Conservation (phyloP, 331 rosid genomes). For the Quercus lobata region DNA sequence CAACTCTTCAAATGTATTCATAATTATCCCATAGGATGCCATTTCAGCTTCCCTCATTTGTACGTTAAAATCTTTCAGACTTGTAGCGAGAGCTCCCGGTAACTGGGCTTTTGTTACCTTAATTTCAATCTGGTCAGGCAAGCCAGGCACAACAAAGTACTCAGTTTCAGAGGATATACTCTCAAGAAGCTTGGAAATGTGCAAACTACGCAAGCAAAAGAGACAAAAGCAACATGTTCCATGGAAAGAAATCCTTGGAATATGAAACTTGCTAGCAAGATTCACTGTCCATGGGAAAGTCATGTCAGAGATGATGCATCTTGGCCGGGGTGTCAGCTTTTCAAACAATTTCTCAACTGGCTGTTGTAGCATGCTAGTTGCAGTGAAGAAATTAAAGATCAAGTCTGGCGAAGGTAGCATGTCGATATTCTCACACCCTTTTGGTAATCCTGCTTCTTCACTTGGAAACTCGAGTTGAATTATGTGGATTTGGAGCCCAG, state of each 20-base stretch:
- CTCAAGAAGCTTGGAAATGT: not conserved
- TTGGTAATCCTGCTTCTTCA: conserved; percentile 41
- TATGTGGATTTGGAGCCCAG: conserved; percentile 26
- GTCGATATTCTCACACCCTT: conserved; percentile 60
- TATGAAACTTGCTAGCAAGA: conserved; percentile 30
- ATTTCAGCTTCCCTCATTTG: conserved; percentile 26
- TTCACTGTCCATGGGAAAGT: conserved; percentile 46
- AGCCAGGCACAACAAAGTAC: conserved; percentile 34
- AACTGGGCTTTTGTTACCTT: conserved; percentile 39
- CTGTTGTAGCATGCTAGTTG: conserved; percentile 9
- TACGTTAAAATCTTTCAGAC: conserved; percentile 3
- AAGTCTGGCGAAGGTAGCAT: conserved; percentile 24
- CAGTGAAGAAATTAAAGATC: conserved; percentile 18
- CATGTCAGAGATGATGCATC: conserved; percentile 50
- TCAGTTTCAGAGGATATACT: conserved; percentile 28
- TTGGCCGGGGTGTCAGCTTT: conserved; percentile 37
- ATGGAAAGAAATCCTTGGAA: conserved; percentile 50
- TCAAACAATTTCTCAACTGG: conserved; percentile 25
- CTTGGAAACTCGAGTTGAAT: conserved; percentile 34
- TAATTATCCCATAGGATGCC: conserved; percentile 30
- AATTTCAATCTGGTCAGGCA: conserved; percentile 42
- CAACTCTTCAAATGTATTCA: conserved; percentile 56
- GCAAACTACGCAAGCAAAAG: not conserved
- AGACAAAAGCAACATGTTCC: conserved; percentile 18
- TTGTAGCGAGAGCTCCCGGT: not conserved